Conservation (phyloP, 108 stramenopile genomes). For the Skeletonema grethae region DNA sequence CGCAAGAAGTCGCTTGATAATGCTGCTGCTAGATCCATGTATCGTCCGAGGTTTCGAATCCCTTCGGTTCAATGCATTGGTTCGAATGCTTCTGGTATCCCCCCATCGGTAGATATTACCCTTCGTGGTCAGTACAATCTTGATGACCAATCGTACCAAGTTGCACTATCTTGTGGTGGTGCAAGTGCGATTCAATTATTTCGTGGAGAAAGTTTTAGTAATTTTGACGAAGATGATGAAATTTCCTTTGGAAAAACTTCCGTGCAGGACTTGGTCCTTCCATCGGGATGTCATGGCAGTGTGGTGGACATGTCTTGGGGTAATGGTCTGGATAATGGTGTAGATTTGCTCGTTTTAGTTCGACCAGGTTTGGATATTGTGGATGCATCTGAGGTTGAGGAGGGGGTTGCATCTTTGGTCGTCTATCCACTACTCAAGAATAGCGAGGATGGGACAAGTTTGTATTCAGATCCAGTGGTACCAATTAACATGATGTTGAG, state of each 20-base stretch:
- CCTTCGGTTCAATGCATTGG: slow-evolving; percentile 26
- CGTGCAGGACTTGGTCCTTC: not conserved
- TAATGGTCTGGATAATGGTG: not conserved
- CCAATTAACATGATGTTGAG: slow-evolving; percentile 27
- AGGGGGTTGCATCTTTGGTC: slow-evolving; percentile 5
- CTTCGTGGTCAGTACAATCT: slow-evolving; percentile 2
- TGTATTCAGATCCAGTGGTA: slow-evolving; percentile 9
- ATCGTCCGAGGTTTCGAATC: slow-evolving; percentile 17
- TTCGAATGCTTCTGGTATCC: not conserved
- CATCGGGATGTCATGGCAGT: not conserved
- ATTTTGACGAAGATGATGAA: not conserved
- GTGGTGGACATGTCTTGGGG: slow-evolving; percentile 40
- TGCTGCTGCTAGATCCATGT: not conserved
- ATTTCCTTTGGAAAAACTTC: not conserved
- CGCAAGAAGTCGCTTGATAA: not conserved
- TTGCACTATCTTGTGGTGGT: not conserved
- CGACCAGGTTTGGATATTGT: not conserved
- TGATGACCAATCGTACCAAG: not conserved
- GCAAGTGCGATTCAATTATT: not conserved
- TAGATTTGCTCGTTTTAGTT: slow-evolving; percentile 33
- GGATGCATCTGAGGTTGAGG: not conserved
- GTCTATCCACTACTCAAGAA: slow-evolving; percentile 16
- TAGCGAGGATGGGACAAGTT: not conserved
- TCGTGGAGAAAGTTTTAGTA: slow-evolving; percentile 4
- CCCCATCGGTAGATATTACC: not conserved